Evolutionary conservation across 305 asterid genomes (phyloP).

Genomic region (Andrographis paniculata): DNA sequence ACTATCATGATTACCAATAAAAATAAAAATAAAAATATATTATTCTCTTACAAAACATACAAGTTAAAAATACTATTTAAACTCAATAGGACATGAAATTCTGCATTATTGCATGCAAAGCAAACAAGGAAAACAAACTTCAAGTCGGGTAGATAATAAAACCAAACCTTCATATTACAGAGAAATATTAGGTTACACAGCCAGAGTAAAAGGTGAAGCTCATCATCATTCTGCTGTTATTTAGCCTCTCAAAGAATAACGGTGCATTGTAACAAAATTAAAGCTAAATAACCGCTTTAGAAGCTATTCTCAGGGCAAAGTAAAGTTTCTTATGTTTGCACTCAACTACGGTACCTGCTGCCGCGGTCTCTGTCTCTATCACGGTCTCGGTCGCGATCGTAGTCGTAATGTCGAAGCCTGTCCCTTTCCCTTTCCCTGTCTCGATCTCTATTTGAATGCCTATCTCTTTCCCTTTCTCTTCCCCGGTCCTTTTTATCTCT

Average conservation of each 20-base stretch:
- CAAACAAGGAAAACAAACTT: no score
- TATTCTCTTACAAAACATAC: no score
- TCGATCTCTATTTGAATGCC: constrained; percentile 57
- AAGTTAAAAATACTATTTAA: no score
- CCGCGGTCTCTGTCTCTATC: constrained; percentile 59
- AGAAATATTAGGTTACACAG: not conserved
- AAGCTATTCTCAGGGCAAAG: not conserved
- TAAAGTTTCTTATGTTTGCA: not conserved
- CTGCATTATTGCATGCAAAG: no score
- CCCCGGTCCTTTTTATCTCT: constrained; percentile 69
- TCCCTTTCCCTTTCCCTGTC: constrained; percentile 60
- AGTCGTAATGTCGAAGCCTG: constrained; percentile 49
- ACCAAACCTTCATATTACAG: not conserved
- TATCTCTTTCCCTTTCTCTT: constrained; percentile 59
- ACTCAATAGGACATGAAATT: no score
- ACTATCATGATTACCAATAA: no score
- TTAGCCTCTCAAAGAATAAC: not conserved
- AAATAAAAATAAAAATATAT: no score
- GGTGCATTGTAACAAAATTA: not conserved
- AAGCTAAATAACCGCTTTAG: not conserved
- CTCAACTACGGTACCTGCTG: constrained; percentile 23
- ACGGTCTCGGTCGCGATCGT: constrained; percentile 57
- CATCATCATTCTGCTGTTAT: not conserved
- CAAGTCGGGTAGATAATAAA: no score
- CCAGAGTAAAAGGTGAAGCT: not conserved